Conservation (phyloP, 2,329 filamentous ascomycete species). For the Canariomyces notabilis region DNA sequence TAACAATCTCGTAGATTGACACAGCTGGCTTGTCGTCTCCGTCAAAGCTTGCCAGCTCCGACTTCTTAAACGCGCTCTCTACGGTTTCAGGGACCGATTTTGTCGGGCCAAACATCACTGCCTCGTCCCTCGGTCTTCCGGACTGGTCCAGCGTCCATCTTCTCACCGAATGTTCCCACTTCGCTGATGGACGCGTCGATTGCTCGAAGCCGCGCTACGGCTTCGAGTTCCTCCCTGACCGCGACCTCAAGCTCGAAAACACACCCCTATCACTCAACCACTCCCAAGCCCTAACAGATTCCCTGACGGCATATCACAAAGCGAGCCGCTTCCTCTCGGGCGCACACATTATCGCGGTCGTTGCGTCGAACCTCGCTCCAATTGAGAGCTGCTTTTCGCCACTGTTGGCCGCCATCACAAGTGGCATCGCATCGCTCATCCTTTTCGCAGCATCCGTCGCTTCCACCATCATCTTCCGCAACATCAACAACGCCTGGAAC, state of each 20-base stretch:
- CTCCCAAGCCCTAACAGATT: conserved; percentile 19
- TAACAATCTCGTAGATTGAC: conserved; percentile 26
- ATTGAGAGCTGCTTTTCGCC: conserved; percentile 20
- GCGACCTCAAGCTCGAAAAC: conserved; percentile 29
- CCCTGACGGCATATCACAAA: conserved; percentile 27
- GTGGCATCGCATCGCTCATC: conserved; percentile 24
- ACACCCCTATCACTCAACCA: conserved; percentile 23
- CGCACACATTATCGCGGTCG: conserved; percentile 28
- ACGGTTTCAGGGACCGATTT: conserved; percentile 30
- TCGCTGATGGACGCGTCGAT: conserved; percentile 18
- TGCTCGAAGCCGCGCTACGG: conserved; percentile 29
- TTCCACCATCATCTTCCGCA: conserved; percentile 24
- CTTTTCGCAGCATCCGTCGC: conserved; percentile 27
- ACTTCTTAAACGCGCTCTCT: conserved; percentile 31
- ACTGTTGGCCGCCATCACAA: conserved; percentile 16
- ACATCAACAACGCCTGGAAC: conserved; percentile 27
- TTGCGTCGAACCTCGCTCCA: conserved; percentile 23
- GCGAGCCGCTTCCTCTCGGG: conserved; percentile 28
- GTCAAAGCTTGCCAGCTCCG: conserved; percentile 29
- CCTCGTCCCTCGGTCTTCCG: conserved; percentile 28
- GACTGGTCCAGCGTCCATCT: conserved; percentile 30
- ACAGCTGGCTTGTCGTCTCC: conserved; percentile 27
- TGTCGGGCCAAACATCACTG: conserved; percentile 27
- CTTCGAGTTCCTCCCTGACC: conserved; percentile 30
- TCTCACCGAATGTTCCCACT: conserved; percentile 30